Conservation (phyloP, 2,329 filamentous ascomycete species). For the Setomelanomma holmii region DNA sequence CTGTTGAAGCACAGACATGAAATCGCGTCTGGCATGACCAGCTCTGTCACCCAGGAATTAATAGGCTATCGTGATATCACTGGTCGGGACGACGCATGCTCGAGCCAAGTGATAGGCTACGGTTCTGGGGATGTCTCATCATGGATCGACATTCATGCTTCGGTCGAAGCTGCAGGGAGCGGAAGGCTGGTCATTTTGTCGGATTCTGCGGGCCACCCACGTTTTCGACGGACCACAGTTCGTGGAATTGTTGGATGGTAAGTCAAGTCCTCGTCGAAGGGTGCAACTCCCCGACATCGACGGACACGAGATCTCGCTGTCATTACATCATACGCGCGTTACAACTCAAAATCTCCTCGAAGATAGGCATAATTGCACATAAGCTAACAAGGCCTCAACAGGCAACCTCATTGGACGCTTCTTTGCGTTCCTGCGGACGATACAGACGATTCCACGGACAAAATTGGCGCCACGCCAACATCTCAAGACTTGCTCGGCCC, state of each 20-base stretch:
- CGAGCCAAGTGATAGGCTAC: constrained; percentile 75
- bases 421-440: constrained; percentile 87
- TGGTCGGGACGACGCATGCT: constrained; percentile 14
- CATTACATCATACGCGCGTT: too few relatives aligned
- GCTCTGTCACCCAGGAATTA: constrained; percentile 91
- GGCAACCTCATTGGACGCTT: constrained; percentile 87
- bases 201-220: constrained; percentile 89
- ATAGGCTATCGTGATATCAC: constrained; percentile 72
- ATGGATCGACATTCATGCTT: constrained; percentile 92
- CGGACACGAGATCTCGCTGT: too few relatives aligned
- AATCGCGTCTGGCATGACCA: constrained; percentile 88
- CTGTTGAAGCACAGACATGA: constrained; percentile 93
- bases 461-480: constrained; percentile 56
- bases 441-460: constrained; percentile 57
- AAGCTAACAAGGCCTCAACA: constrained; percentile 10
- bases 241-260: constrained; percentile 89
- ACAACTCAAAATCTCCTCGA: too few relatives aligned
- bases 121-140: constrained; percentile 84
- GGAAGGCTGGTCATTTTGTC: constrained; percentile 86
- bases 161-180: constrained; percentile 70
- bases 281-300: neutral
- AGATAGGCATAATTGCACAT: too few relatives aligned
- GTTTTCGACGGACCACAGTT: constrained; percentile 87
- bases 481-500: constrained; percentile 60
- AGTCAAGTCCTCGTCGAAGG: constrained; percentile 3